Evolutionary conservation across 352 stramenopile species (phyloP), one percentile per base, ranked within the genome.

Genomic region (Globisporangium perplexum): DNA sequence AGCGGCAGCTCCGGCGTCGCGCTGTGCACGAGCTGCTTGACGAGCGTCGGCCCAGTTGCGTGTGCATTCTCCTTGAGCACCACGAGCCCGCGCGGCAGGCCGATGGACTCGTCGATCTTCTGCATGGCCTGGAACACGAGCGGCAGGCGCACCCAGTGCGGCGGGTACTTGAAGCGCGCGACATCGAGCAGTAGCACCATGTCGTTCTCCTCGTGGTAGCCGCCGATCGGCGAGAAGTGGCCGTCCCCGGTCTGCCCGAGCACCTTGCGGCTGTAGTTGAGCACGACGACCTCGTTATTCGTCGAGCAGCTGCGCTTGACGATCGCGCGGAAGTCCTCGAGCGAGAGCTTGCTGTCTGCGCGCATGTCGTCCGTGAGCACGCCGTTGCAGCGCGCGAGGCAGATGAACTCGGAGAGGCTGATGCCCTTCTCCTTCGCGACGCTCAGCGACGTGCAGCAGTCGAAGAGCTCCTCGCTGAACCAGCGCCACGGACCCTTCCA

Each of bases 181-280:
- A 97, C 96, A 60, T 99, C 97, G 53, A 99, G 72, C 36, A 99
- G 81, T 22, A 99, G 71, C 45, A 98, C 91, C 74, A 92, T 88
- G 50, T 98, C 94, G 15, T 76, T 77, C 61, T 69, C 76, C 41
- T 68, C 69, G 64, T 98, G 77, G 69, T 98, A 99, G 4, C 92
- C 96, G 44, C 86, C 96, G 53, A 99, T 90, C 12, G 96, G 96
- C 35, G 87, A 98, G 65, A 99, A 99, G 68, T 99, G 97, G 18
- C 97, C 97, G 53, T 85, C 83, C 18, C 97, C 97, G 0, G 95
- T 99, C 69, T 99, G 96, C 17, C 75, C 70, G 3, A 98, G 71
- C 49, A 81, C 77, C 65, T 96, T 84, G 48, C 96, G 83, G 15
- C 73, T 86, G 73, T 97, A 98, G 22, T 95, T 97, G 23, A 96